Evolutionary conservation across 164 flowering plant genomes (phyloP), one percentile per base, ranked within the genome.

Genomic region (Umbellularia californica): DNA sequence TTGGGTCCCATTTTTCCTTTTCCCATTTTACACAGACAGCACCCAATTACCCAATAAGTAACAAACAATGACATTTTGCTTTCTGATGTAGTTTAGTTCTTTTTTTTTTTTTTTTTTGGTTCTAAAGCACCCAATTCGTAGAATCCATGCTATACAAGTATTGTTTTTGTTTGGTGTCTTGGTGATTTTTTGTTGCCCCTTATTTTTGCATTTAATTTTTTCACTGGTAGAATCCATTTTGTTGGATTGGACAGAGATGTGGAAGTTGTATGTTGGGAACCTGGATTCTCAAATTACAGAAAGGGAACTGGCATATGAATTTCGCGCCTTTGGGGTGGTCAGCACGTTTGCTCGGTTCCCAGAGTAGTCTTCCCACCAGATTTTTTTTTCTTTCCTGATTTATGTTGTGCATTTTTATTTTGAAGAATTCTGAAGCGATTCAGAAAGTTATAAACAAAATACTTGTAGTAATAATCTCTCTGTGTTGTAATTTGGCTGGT

Each of bases 221-320:
- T n/a, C 15, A 67, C 30, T 25, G 13, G 33, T 67, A 19, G 14
- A 67, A 13, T 67, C n/a, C n/a, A 11, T 67, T 67, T 19, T 30
- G 28, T 67, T 67, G 47, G 50, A 15, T 27, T 67, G 50, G 2
- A 15, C 13, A 69, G 71, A 47, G 55, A 69, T 69, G 58, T 69
- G 71, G 71, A 69, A 69, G 71, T 25, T 69, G 11, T 69, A 69
- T 69, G 71, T 69, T 69, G 71, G 71, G 22, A 69, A 69, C 23
- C 55, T 69, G 55, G 71, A 69, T 22, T 35, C 71, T 35, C 71
- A 19, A 25, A 69, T 69, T 35, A 69, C 58, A 9, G 71, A 69
- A 69, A 69, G 71, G 11, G 71, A 69, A 22, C 23, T 69, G 47
- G 71, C 71, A 19, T 58, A 69, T 20, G 71, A 69, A 52, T 69